These are phyloP conservation scores for Spergularia azorica DNA, from an alignment of 179 eudicot genomes.

Conservation along the genomic window DNA sequence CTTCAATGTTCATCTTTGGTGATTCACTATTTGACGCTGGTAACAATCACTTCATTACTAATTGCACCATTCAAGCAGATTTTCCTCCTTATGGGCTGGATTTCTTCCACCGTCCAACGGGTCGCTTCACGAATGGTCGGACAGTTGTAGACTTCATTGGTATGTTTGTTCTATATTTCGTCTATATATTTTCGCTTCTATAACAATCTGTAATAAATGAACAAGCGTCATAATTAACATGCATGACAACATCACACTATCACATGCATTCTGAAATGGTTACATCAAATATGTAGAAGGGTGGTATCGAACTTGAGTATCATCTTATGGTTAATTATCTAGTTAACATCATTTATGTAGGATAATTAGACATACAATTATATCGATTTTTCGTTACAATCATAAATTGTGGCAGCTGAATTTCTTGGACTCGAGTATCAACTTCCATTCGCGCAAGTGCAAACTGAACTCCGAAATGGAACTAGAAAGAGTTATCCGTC, in stretches of 20 bases:
- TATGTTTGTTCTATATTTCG: neutral
- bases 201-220: no score
- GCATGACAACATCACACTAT: no score
- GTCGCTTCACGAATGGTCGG: slow-evolving; percentile 47
- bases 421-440: slow-evolving; percentile 46
- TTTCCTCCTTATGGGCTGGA: slow-evolving; percentile 41
- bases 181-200: neutral
- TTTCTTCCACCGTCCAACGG: slow-evolving; percentile 40
- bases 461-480: slow-evolving; percentile 41
- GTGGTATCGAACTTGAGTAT: no score
- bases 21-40: slow-evolving; percentile 54
- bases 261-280: no score
- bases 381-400: no score
- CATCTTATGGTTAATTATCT: no score
- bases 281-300: no score
- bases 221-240: no score
- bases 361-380: no score
- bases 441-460: slow-evolving; percentile 48
- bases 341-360: no score
- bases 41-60: slow-evolving; percentile 36
- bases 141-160: slow-evolving; percentile 50
- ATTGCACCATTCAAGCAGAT: slow-evolving; percentile 45
- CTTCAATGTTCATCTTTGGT: slow-evolving; percentile 46
- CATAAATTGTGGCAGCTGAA: slow-evolving; percentile 34
- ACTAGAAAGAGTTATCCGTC: slow-evolving; percentile 44